Conservation (phyloP, 768 basidiomycete species). For the Boletus rubroflammeus region DNA sequence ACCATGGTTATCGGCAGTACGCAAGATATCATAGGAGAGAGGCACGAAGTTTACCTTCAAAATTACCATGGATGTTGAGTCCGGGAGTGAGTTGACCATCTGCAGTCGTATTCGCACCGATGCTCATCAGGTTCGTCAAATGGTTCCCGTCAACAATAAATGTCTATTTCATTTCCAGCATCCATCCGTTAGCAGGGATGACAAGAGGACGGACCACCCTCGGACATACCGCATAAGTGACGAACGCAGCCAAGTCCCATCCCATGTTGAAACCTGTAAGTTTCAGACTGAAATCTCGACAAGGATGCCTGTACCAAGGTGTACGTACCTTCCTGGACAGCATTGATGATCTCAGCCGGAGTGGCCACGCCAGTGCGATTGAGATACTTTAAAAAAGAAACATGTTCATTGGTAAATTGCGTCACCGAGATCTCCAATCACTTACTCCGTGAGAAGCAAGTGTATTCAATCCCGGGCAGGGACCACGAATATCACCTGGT, state of each 20-base stretch:
- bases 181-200: neutral
- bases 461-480: constrained; percentile 26
- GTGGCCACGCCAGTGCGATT: constrained; percentile 18
- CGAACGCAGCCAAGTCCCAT: constrained; percentile 17
- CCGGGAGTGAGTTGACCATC: constrained; percentile 12
- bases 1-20: neutral
- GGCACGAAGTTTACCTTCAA: constrained; percentile 13
- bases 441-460: constrained; percentile 28
- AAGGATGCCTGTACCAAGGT: neutral
- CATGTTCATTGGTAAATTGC: neutral
- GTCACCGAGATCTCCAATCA: neutral
- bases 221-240: constrained; percentile 20
- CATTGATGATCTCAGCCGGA: constrained; percentile 23
- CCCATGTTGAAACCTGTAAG: constrained; percentile 25
- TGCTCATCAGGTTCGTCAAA: constrained; percentile 26
- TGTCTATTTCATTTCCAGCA: constrained; percentile 7
- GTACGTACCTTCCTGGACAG: constrained; percentile 20
- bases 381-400: constrained; percentile 11
- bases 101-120: constrained; percentile 22
- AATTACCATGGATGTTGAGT: constrained; percentile 22
- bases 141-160: constrained; percentile 29
- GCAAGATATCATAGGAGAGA: neutral
- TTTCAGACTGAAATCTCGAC: neutral
- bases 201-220: neutral
- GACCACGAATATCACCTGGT: constrained; percentile 26